Conservation (phyloP, 306 rosid genomes). For the Rubus parviflorus region DNA sequence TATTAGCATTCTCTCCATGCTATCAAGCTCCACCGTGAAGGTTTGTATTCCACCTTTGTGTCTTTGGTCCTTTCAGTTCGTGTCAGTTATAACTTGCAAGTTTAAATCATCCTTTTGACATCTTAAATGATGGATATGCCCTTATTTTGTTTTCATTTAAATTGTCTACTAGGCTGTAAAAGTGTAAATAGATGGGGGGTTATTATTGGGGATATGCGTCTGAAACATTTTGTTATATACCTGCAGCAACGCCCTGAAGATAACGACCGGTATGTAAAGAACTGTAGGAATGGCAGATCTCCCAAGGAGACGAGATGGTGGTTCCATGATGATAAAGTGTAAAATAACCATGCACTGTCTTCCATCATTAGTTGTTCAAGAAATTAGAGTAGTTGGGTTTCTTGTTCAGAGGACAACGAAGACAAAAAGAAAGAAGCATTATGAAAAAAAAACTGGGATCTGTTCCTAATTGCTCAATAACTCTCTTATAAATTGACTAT, state of each 20-base stretch:
- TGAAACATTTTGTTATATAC: slow-evolving; percentile 26
- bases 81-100: background rate
- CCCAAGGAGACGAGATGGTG: slow-evolving; percentile 99
- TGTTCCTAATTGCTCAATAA: slow-evolving; percentile 50
- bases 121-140: background rate
- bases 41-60: slow-evolving; percentile 40
- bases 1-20: slow-evolving; percentile 99
- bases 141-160: background rate
- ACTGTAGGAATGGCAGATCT: slow-evolving; percentile 96
- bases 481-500: slow-evolving; percentile 70
- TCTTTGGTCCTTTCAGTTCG: slow-evolving; percentile 19
- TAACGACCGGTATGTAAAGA: slow-evolving; percentile 96
- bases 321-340: slow-evolving; percentile 99
- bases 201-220: background rate
- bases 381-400: slow-evolving; percentile 50
- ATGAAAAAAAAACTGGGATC: slow-evolving; percentile 38
- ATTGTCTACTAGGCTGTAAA: background rate
- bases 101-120: background rate
- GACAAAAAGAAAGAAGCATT: slow-evolving; percentile 41
- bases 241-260: slow-evolving; percentile 99
- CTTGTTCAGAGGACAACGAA: slow-evolving; percentile 48
- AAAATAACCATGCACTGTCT: slow-evolving; percentile 25
- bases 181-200: background rate
- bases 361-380: slow-evolving; percentile 36
- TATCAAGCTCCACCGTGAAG: slow-evolving; percentile 95